Base-by-base conservation (phyloP, 192 early-diverging fungal genomes). In the Coemansia sp. region DNA sequence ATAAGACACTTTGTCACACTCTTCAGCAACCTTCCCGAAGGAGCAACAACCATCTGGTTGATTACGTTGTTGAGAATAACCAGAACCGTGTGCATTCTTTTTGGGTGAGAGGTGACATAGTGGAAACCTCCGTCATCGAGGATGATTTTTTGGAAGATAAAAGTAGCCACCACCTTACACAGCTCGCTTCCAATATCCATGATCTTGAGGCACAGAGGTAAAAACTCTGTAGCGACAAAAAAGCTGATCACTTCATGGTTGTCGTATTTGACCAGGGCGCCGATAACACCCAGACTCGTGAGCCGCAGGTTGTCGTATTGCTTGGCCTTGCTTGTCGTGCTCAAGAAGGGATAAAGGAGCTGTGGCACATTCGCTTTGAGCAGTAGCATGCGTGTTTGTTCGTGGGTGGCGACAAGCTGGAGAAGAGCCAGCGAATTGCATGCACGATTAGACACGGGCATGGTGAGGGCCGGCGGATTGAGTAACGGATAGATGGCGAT, bases 161-260 rank as follows among this genome's bases (percentile, higher is more conserved):
- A 97, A 26, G 96, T 99, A n/a, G 96, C 96, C 35, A 99, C 96
- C 30, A 94, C 96, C 71, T 99, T 99, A 62, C 93, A 95, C 39
- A 97, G 87, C 70, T 99, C 96, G 68, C 87, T 90, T 35, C 96
- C 96, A 62, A 92, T 94, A 71, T 99, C 96, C 94, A 99, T 96
- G 67, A 99, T 99, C 64, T 96, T 90, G n/a, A 99, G 81, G 72
- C 95, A 97, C 20, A 99, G 87, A 1, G 96, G 96, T 64, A 99
- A 91, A 64, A 99, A 97, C 82, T 99, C 96, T 34, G 96, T 97
- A 20, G 91, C 92, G 4, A 99, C 84, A 61, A 99, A 84, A 68
- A 97, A 99, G 33, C 88, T 90, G 74, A 96, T 97, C 7, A 97
- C 94, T 55, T 99, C 96, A 40, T 92, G 88, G 77, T 90, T 96